These are phyloP conservation scores for Malus hybrid DNA, from an alignment of 331 rosid species.

Conservation along the genomic window DNA sequence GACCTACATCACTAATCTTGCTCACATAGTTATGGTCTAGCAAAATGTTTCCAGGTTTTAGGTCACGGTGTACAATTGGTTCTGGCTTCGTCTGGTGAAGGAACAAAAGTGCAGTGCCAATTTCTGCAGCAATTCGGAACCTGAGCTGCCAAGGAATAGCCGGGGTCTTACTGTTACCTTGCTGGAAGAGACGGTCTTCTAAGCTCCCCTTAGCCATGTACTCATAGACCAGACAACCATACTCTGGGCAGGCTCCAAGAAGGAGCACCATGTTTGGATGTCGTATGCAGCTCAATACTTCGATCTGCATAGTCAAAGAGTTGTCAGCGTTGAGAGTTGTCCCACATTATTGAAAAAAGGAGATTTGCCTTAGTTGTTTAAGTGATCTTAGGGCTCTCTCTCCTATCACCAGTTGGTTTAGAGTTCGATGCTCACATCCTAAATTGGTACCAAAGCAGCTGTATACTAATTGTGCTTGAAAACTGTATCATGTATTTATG, in stretches of 20 bases:
- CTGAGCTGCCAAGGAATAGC: slow-evolving; percentile 72
- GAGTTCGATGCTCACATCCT: too few relatives aligned
- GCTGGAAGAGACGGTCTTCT: slow-evolving; percentile 62
- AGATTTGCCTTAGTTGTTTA: too few relatives aligned
- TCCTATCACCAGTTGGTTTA: too few relatives aligned
- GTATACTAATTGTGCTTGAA: too few relatives aligned
- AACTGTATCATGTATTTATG: too few relatives aligned
- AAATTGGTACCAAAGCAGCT: too few relatives aligned
- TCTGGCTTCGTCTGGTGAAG: slow-evolving; percentile 81
- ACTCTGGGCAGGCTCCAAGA: slow-evolving; percentile 82
- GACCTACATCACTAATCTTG: slow-evolving; percentile 87
- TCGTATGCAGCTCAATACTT: slow-evolving; percentile 67
- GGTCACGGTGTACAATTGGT: slow-evolving; percentile 81
- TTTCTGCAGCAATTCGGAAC: slow-evolving; percentile 80
- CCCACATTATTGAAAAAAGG: too few relatives aligned
- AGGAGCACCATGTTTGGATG: slow-evolving; percentile 93
- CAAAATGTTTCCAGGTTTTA: slow-evolving; percentile 74
- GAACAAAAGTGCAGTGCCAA: slow-evolving; percentile 68
- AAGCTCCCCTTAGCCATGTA: slow-evolving; percentile 76
- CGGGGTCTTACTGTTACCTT: slow-evolving; percentile 28
- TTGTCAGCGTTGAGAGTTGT: too few relatives aligned
- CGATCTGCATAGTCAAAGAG: slow-evolving; percentile 33
- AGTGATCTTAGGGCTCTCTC: too few relatives aligned
- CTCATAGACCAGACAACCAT: slow-evolving; percentile 75
- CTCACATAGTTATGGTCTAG: slow-evolving; percentile 79